phyloP scores from a whole-genome alignment of 805 yeast species.

The Alloascoidea hylecoeti region DNA sequence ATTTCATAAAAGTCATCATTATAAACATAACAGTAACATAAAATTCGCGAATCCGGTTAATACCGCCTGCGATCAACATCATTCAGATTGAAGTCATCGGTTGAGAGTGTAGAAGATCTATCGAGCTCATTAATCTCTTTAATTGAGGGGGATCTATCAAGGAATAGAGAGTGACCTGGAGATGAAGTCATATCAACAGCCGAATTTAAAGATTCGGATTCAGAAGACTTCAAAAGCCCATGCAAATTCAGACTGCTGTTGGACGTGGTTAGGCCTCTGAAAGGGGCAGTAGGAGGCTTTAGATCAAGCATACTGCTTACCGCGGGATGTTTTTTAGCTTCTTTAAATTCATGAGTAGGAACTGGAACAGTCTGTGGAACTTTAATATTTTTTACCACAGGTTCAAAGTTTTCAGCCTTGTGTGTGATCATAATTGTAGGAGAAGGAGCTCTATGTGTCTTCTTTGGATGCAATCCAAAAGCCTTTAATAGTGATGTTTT shows the following conservation, averaged over 20 bases:
- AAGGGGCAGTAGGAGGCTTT: constrained; percentile 1
- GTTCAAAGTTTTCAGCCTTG: neutral
- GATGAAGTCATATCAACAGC: neutral
- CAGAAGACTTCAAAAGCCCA: neutral
- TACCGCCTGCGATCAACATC: neutral
- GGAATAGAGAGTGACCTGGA: neutral
- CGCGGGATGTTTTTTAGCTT: neutral
- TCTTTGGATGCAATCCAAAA: neutral
- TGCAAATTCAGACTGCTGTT: constrained; percentile 1
- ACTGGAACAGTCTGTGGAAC: neutral
- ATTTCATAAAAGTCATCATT: too few relatives aligned
- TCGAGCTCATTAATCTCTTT: neutral
- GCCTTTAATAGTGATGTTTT: neutral
- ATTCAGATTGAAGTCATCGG: neutral
- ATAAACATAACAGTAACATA: too few relatives aligned
- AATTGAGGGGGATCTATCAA: neutral
- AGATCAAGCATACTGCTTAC: too few relatives aligned
- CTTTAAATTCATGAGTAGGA: neutral
- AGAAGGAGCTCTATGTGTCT: neutral
- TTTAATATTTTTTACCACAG: neutral
- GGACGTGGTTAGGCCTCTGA: neutral
- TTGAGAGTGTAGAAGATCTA: neutral
- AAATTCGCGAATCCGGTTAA: too few relatives aligned
- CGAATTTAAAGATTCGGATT: constrained; percentile 1
- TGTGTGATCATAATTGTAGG: constrained; percentile 1